A percentile compares a stretch with the other conserved stretches of the same genome.
Conservation (phyloP, 108 stramenopile genomes). For the Conticribra weissflogii region DNA sequence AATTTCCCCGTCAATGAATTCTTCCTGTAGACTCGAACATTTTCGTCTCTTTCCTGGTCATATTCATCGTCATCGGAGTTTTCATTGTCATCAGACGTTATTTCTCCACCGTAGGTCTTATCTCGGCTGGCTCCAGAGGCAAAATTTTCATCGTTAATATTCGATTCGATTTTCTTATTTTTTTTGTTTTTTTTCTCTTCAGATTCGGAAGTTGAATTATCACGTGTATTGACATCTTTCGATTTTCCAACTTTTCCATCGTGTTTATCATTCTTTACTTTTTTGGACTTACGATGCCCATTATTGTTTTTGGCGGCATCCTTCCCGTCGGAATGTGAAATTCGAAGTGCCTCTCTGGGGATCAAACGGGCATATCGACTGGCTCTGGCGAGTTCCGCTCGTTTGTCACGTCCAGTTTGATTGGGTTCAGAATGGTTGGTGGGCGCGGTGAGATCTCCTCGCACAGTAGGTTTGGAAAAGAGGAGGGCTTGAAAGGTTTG, state of each 20-base stretch:
- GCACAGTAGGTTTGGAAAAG: slow-evolving; percentile 1
- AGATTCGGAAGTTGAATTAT: no score
- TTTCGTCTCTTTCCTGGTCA: background rate
- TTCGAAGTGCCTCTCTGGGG: slow-evolving; percentile 30
- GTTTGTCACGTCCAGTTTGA: no score
- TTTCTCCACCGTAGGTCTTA: background rate
- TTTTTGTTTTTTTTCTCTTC: background rate
- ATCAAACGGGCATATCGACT: slow-evolving; percentile 26
- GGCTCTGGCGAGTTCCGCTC: slow-evolving; percentile 3
- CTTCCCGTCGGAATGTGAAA: background rate
- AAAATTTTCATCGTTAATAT: background rate
- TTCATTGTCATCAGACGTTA: background rate
- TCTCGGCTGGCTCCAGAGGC: background rate
- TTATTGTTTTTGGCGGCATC: background rate
- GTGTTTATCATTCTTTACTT: no score
- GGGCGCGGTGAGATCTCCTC: background rate
- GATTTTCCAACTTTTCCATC: no score
- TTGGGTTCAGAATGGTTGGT: background rate
- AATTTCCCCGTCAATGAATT: slow-evolving; percentile 11
- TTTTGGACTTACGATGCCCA: background rate
- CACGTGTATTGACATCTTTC: no score
- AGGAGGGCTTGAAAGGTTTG: slow-evolving; percentile 12
- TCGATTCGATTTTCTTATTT: background rate
- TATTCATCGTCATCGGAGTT: background rate
- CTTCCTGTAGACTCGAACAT: slow-evolving; percentile 28